A percentile compares a stretch with the other conserved stretches of the same genome.
phyloP scores from a whole-genome alignment of 495 filamentous ascomycete genomes.

The Penicillium pulvis region DNA sequence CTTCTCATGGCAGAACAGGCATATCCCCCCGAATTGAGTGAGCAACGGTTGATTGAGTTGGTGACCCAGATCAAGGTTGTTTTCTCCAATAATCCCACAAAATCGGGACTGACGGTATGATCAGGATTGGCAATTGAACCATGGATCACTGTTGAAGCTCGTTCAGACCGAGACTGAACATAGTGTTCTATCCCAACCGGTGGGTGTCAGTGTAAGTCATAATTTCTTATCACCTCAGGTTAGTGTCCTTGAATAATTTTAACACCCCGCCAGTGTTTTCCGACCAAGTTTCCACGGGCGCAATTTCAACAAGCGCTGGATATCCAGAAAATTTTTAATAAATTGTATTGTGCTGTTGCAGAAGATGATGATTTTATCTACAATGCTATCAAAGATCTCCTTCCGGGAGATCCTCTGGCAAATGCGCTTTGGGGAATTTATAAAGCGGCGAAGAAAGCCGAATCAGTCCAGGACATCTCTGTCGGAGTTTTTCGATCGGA shows the following conservation, averaged over 20 bases:
- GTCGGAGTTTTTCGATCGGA: slow-evolving; percentile 86
- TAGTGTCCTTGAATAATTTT: background rate
- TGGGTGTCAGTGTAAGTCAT: slow-evolving; percentile 67
- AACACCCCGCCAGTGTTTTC: slow-evolving; percentile 49
- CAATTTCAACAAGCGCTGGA: slow-evolving; percentile 69
- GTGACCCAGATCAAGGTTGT: slow-evolving; percentile 17
- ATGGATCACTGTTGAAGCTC: slow-evolving; percentile 75
- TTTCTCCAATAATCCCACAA: background rate
- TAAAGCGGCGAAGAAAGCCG: slow-evolving; percentile 67
- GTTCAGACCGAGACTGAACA: slow-evolving; percentile 55
- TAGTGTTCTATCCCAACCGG: slow-evolving; percentile 65
- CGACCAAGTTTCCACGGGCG: slow-evolving; percentile 70
- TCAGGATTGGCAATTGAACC: slow-evolving; percentile 81
- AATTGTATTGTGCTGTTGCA: slow-evolving; percentile 76
- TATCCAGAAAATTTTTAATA: slow-evolving; percentile 75
- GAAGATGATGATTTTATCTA: slow-evolving; percentile 73
- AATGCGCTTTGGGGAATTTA: slow-evolving; percentile 77
- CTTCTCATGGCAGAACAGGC: background rate
- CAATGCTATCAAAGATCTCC: slow-evolving; percentile 33
- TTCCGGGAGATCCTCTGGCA: slow-evolving; percentile 70
- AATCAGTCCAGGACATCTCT: slow-evolving; percentile 57
- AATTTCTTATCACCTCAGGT: background rate
- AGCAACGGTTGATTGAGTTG: slow-evolving; percentile 13
- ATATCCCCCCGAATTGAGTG: slow-evolving; percentile 15
- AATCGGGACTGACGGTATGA: slow-evolving; percentile 40